Base-by-base conservation (phyloP, 2,329 filamentous ascomycete genomes). In the Hypoxylon sp. region DNA sequence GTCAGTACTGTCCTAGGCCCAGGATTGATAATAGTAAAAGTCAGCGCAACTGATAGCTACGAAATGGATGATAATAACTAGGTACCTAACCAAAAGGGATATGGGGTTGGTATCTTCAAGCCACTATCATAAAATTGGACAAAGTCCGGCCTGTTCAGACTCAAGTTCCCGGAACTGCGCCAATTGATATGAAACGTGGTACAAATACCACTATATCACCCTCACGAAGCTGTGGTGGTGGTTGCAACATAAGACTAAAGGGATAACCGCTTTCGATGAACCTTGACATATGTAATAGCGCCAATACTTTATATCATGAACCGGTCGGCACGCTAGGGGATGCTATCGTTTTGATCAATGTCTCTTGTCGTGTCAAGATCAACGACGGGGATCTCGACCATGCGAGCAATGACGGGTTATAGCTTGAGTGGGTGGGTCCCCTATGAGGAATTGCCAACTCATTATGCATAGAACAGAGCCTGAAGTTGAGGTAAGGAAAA, bases 391-490 rank as follows among this genome's bases (percentile, higher is more conserved):
- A 63, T 67, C 52, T 61, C 53, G 52, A 55, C 41, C 49, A 68
- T 69, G 70, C 69, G 66, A 67, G 65, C 68, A 71, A 72, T 67
- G 62, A 65, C 60, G 62, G 67, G 70, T 72, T 74, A 67, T 72
- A 74, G 71, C 73, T 73, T 73, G 70, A 65, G 65, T 63, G 61
- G 63, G 67, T 71, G 71, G 75, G 74, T 72, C 74, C 70, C 76
- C 75, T 75, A 75, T 78, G 70, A 72, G 75, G 73, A 75, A 73
- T 70, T 75, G 75, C 75, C 77, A 78, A 70, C 76, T 77, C 77
- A 79, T 74, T 77, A 70, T 78, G 77, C 77, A 79, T 78, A 71
- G 73, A 74, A 65, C 69, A 75, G 70, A 72, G 69, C 73, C 72
- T 73, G 70, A 72, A 73, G 71, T 73, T 67, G 74, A 73, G 72